A percentile compares a stretch with the other conserved stretches of the same genome.
Conservation (phyloP, 129 eudicot species). For the Ambrosia trifida region DNA sequence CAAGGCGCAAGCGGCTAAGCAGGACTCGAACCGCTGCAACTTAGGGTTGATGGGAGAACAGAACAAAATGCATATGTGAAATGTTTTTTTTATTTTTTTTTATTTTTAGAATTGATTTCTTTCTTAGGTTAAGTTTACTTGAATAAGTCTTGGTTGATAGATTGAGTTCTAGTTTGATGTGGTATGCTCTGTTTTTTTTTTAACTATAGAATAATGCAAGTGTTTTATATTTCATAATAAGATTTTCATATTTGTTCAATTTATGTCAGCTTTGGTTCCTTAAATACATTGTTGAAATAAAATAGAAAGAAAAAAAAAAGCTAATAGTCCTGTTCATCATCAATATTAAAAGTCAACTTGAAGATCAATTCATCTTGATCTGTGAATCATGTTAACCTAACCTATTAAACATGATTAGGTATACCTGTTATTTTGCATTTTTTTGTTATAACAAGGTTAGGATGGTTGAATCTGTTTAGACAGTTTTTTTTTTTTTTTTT, state of each 20-base stretch:
- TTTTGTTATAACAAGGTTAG: too few species aligned
- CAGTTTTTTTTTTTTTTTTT: too few species aligned
- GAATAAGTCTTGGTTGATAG: conserved; percentile 33
- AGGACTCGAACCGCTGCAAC: conserved; percentile 33
- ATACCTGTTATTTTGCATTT: too few species aligned
- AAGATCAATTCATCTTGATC: conserved; percentile 31
- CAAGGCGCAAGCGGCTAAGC: conserved; percentile 47
- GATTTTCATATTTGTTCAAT: neutral
- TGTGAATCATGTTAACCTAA: neutral
- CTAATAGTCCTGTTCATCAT: neutral
- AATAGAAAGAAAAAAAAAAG: neutral
- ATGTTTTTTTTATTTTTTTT: neutral
- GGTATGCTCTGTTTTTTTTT: conserved; percentile 18
- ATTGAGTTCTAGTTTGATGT: conserved; percentile 11
- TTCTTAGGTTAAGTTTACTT: conserved; percentile 21
- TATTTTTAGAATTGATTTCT: conserved; percentile 2
- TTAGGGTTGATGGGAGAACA: conserved; percentile 20
- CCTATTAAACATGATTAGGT: neutral
- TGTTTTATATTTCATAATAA: neutral
- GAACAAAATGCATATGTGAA: conserved; percentile 21
- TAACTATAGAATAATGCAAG: conserved; percentile 10
- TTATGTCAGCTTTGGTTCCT: neutral
- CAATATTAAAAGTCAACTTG: neutral
- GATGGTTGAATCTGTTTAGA: too few species aligned
- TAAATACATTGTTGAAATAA: neutral